These are phyloP conservation scores for Rhizodiscina lignyota DNA, from an alignment of 495 filamentous ascomycete genomes.

Conservation along the genomic window DNA sequence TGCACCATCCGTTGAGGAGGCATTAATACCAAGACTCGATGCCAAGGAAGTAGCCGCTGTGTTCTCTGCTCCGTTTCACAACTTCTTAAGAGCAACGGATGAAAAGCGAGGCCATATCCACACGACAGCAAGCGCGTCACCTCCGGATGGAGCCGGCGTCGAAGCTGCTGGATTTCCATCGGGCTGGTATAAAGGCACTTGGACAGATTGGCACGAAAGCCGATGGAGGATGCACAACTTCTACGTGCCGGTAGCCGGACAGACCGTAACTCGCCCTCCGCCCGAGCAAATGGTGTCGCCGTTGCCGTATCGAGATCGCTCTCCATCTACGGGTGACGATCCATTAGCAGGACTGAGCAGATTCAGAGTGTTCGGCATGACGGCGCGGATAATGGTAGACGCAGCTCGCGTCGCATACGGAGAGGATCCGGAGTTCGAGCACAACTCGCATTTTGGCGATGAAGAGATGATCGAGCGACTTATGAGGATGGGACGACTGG, in stretches of 20 bases:
- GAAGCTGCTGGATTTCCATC: slow-evolving; percentile 24
- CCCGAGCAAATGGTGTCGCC: slow-evolving; percentile 1
- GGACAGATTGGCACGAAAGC: slow-evolving; percentile 45
- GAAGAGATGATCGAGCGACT: slow-evolving; percentile 54
- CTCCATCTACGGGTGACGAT: neutral
- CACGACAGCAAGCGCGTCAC: neutral
- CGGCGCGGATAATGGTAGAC: slow-evolving; percentile 74
- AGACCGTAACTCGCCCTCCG: slow-evolving; percentile 40
- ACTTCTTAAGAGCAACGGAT: slow-evolving; percentile 43
- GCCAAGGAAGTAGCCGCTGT: slow-evolving; percentile 81
- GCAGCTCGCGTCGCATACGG: slow-evolving; percentile 69
- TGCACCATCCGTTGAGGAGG: slow-evolving; percentile 41
- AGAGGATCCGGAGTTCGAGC: slow-evolving; percentile 67
- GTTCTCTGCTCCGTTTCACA: slow-evolving; percentile 66
- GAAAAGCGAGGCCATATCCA: slow-evolving; percentile 19
- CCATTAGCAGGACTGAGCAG: slow-evolving; percentile 23
- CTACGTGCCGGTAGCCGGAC: slow-evolving; percentile 53
- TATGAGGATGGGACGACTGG: slow-evolving; percentile 41
- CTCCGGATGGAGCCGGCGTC: neutral
- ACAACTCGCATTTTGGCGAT: slow-evolving; percentile 66
- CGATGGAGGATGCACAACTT: slow-evolving; percentile 78
- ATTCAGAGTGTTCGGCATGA: slow-evolving; percentile 85
- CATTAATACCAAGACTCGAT: slow-evolving; percentile 62
- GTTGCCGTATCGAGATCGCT: neutral
- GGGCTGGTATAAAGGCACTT: slow-evolving; percentile 44